Conservation (phyloP, 345 rosid species). For the Trapa bicornis region DNA sequence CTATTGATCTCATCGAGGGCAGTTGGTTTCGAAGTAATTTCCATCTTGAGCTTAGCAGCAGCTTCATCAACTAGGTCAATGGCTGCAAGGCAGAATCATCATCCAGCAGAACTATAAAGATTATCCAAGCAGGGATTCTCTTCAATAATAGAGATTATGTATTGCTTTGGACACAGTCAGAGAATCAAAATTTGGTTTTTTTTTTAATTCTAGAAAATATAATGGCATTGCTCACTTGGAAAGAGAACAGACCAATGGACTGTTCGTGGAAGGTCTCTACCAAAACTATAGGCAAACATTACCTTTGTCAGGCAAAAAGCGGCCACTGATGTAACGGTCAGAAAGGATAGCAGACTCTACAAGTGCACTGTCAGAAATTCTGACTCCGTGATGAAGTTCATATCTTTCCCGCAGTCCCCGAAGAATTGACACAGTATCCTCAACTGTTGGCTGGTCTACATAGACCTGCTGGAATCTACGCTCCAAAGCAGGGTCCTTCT, state of each 20-base stretch:
- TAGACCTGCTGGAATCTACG: constrained; percentile 98
- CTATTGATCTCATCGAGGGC: constrained; percentile 97
- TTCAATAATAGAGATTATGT: too few relatives aligned
- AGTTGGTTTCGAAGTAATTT: constrained; percentile 96
- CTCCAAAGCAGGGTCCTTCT: constrained; percentile 98
- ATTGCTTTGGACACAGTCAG: too few relatives aligned
- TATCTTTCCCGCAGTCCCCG: constrained; percentile 97
- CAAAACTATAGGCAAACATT: neutral
- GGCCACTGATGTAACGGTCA: constrained; percentile 95
- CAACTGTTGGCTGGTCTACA: constrained; percentile 94
- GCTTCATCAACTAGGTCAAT: constrained; percentile 99
- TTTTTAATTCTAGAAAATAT: neutral
- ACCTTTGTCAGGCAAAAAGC: constrained; percentile 99
- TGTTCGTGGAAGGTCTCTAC: neutral
- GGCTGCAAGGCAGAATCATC: constrained; percentile 32
- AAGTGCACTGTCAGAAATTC: constrained; percentile 93
- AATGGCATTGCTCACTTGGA: neutral
- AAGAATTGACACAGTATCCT: constrained; percentile 80
- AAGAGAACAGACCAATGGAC: neutral
- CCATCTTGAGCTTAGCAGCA: constrained; percentile 98
- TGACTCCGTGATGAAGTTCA: constrained; percentile 97
- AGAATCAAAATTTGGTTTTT: too few relatives aligned
- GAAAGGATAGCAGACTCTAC: constrained; percentile 96
- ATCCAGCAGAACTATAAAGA: neutral
- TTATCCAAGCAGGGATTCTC: neutral